Conservation (phyloP, 805 yeast genomes). For the Torulaspora indica region DNA sequence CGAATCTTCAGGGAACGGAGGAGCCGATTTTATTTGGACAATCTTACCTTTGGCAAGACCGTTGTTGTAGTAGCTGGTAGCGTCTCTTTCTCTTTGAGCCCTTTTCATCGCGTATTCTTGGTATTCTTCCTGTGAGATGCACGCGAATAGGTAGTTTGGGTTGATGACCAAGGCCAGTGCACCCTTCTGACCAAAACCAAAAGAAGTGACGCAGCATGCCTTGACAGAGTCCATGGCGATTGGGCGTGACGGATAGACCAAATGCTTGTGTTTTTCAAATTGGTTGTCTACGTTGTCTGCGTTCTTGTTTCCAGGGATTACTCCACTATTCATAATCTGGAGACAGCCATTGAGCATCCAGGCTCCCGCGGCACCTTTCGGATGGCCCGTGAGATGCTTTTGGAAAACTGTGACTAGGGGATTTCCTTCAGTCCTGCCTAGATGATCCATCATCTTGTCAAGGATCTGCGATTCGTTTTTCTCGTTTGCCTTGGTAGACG, state of each 20-base stretch:
- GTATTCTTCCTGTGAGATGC: slow-evolving; percentile 62
- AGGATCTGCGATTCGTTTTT: slow-evolving; percentile 88
- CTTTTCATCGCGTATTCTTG: slow-evolving; percentile 63
- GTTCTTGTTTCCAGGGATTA: slow-evolving; percentile 93
- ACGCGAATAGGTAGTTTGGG: slow-evolving; percentile 81
- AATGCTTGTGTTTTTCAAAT: slow-evolving; percentile 69
- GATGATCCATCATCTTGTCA: slow-evolving; percentile 79
- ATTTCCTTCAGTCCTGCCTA: slow-evolving; percentile 89
- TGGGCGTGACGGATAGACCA: slow-evolving; percentile 82
- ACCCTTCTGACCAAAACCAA: slow-evolving; percentile 98
- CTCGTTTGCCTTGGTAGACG: slow-evolving; percentile 95
- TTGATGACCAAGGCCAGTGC: slow-evolving; percentile 83
- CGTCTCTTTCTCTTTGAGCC: slow-evolving; percentile 66
- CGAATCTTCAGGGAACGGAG: slow-evolving; percentile 77
- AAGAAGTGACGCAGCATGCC: slow-evolving; percentile 89
- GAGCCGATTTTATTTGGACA: slow-evolving; percentile 78
- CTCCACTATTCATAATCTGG: slow-evolving; percentile 78
- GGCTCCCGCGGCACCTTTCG: slow-evolving; percentile 99
- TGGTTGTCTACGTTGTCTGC: slow-evolving; percentile 85
- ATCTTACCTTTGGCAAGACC: slow-evolving; percentile 78
- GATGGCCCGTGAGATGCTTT: slow-evolving; percentile 94
- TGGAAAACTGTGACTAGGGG: slow-evolving; percentile 93
- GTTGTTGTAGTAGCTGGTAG: slow-evolving; percentile 86
- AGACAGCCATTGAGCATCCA: slow-evolving; percentile 97
- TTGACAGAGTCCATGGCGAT: slow-evolving; percentile 87